Percentiles rank a stretch among this genome's conserved stretches.
Evolutionary conservation across 257 asterid species (phyloP).

Genomic region (Cynanchum wilfordii): DNA sequence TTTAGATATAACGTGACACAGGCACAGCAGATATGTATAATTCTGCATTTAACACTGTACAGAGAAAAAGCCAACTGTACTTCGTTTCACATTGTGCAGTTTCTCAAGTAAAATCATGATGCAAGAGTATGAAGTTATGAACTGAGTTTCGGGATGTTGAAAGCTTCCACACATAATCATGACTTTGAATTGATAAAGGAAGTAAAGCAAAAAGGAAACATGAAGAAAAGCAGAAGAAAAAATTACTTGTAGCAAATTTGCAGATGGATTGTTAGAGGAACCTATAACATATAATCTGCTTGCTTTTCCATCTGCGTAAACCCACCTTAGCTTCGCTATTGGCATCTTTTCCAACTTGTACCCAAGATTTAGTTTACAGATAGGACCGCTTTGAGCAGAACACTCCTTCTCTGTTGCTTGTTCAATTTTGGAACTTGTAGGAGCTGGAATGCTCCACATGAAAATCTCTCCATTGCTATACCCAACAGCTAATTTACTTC

Average conservation of each 20-base stretch:
- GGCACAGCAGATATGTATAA: background rate
- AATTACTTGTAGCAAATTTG: constrained; percentile 68
- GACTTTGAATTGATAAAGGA: background rate
- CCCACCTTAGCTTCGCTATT: constrained; percentile 65
- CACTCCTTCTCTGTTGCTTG: constrained; percentile 32
- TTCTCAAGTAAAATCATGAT: background rate
- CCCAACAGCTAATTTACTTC: constrained; percentile 78
- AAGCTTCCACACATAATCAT: background rate
- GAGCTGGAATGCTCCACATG: constrained; percentile 63
- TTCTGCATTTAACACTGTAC: too few relatives aligned
- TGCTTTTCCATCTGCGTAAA: constrained; percentile 67
- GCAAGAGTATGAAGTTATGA: background rate
- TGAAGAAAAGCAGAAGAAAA: background rate
- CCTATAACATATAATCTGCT: constrained; percentile 78
- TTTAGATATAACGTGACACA: background rate
- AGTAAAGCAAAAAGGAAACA: background rate
- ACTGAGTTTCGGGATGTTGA: background rate
- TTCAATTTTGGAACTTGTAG: constrained; percentile 33
- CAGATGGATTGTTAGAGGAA: constrained; percentile 45
- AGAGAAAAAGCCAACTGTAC: background rate
- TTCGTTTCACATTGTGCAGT: background rate
- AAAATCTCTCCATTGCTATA: constrained; percentile 80
- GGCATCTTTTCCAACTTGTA: constrained; percentile 79
- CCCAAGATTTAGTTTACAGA: constrained; percentile 77
- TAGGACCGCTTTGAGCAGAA: constrained; percentile 44